A percentile compares a stretch with the other conserved stretches of the same genome.
phyloP scores from a whole-genome alignment of 2,329 filamentous ascomycete genomes.

The Fusarium virguliforme region DNA sequence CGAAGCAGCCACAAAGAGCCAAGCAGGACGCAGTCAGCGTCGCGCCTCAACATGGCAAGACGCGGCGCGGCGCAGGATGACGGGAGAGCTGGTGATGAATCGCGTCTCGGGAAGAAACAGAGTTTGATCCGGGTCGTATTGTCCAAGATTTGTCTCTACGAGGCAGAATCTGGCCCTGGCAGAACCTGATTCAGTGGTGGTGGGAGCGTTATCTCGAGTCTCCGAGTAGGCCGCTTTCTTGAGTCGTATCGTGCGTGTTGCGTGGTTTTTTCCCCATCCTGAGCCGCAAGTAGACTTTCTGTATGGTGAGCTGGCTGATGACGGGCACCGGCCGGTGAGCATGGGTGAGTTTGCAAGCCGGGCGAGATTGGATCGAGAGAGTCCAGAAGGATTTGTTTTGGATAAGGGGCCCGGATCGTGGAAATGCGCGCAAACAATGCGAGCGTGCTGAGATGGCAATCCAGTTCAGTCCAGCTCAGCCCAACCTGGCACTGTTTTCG shows the following conservation, averaged over 20 bases:
- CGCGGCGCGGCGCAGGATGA: conserved; percentile 27
- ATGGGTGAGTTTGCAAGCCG: background rate
- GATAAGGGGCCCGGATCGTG: conserved; percentile 18
- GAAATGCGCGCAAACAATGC: conserved; percentile 24
- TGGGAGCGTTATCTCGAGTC: conserved; percentile 31
- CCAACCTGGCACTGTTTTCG: conserved; percentile 5
- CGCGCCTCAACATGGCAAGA: conserved; percentile 8
- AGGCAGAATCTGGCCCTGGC: conserved; percentile 1
- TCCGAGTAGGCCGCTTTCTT: conserved; percentile 21
- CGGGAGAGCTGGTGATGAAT: conserved; percentile 33
- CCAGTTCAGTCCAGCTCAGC: conserved; percentile 2
- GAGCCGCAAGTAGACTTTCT: conserved; percentile 10
- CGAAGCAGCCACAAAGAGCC: background rate
- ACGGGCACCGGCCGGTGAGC: conserved; percentile 11
- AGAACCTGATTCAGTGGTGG: conserved; percentile 18
- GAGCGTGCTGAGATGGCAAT: conserved; percentile 21
- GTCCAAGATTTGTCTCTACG: background rate
- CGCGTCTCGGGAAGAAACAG: conserved; percentile 20
- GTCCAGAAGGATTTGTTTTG: conserved; percentile 35
- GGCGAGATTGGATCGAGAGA: background rate
- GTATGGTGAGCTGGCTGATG: conserved; percentile 29
- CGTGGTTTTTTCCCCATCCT: conserved; percentile 20
- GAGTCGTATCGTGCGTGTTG: conserved; percentile 22
- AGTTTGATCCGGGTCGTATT: conserved; percentile 27
- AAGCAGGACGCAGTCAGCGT: background rate